Evolutionary conservation across 331 rosid genomes (phyloP).

Genomic region (Arachis monticola): DNA sequence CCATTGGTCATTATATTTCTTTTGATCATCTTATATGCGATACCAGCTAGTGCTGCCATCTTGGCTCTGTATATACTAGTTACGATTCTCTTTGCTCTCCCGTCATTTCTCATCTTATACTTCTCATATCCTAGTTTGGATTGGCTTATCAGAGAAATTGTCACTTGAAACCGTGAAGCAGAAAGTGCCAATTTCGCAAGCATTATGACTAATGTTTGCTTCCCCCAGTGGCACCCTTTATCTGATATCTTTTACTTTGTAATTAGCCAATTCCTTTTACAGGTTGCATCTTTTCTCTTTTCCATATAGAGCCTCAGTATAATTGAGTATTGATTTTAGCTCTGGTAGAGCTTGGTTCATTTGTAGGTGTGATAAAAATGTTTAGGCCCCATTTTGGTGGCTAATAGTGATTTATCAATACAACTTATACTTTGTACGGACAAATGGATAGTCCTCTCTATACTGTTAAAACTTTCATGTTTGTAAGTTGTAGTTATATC

Average conservation of each 20-base stretch:
- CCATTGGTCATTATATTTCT: slow-evolving; percentile 88
- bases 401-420: slow-evolving; percentile 34
- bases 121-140: slow-evolving; percentile 97
- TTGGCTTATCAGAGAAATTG: slow-evolving; percentile 96
- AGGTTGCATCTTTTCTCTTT: slow-evolving; percentile 33
- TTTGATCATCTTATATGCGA: slow-evolving; percentile 78
- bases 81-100: slow-evolving; percentile 88
- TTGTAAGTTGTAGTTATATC: slow-evolving; percentile 33
- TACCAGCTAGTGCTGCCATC: slow-evolving; percentile 95
- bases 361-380: slow-evolving; percentile 18
- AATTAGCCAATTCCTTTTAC: slow-evolving; percentile 42
- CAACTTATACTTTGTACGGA: slow-evolving; percentile 38
- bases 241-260: slow-evolving; percentile 29
- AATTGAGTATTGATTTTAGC: slow-evolving; percentile 32
- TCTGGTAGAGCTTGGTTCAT: slow-evolving; percentile 36
- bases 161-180: slow-evolving; percentile 54
- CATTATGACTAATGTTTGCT: slow-evolving; percentile 48
- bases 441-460: slow-evolving; percentile 27
- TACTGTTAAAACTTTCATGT: slow-evolving; percentile 19
- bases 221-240: slow-evolving; percentile 25
- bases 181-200: slow-evolving; percentile 34
- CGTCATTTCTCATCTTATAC: slow-evolving; percentile 89
- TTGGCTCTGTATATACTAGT: slow-evolving; percentile 84
- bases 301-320: slow-evolving; percentile 18
- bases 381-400: slow-evolving; percentile 28